These are phyloP conservation scores for Fonsecaea erecta DNA, from an alignment of 2,329 filamentous ascomycete species.

Conservation along the genomic window DNA sequence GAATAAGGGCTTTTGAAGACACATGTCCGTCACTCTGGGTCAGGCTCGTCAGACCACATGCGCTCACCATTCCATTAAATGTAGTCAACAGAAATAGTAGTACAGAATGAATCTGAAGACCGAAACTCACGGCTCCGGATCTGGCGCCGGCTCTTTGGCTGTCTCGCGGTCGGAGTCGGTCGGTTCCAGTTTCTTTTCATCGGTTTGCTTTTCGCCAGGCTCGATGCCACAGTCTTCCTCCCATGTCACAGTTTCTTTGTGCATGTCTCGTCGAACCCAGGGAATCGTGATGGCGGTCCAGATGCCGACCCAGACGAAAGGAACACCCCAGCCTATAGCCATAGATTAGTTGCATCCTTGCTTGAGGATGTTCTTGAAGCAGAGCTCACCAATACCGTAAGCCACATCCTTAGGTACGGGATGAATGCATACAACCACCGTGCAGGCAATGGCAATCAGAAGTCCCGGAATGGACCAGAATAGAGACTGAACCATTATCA, in stretches of 20 bases:
- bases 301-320: constrained; percentile 49
- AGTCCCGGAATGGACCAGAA: constrained; percentile 62
- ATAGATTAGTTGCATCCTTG: constrained; percentile 1
- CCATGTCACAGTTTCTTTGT: constrained; percentile 52
- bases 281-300: constrained; percentile 54
- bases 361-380: not conserved
- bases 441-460: constrained; percentile 52
- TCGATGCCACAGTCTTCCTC: constrained; percentile 33
- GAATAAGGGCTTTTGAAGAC: not conserved
- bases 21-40: not conserved
- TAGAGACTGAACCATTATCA: constrained; percentile 60
- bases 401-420: constrained; percentile 54
- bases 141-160: constrained; percentile 18
- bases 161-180: constrained; percentile 20
- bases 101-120: constrained; percentile 6
- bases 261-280: constrained; percentile 53
- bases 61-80: constrained; percentile 3
- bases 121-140: constrained; percentile 23
- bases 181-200: constrained; percentile 22
- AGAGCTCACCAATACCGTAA: constrained; percentile 45
- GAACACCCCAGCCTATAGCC: constrained; percentile 48
- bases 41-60: not conserved
- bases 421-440: constrained; percentile 53
- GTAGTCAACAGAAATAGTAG: constrained; percentile 8
- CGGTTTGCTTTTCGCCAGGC: constrained; percentile 19